Base-by-base conservation (phyloP, 2,329 filamentous ascomycete species). In the Aspergillus pseudoglaucus region DNA sequence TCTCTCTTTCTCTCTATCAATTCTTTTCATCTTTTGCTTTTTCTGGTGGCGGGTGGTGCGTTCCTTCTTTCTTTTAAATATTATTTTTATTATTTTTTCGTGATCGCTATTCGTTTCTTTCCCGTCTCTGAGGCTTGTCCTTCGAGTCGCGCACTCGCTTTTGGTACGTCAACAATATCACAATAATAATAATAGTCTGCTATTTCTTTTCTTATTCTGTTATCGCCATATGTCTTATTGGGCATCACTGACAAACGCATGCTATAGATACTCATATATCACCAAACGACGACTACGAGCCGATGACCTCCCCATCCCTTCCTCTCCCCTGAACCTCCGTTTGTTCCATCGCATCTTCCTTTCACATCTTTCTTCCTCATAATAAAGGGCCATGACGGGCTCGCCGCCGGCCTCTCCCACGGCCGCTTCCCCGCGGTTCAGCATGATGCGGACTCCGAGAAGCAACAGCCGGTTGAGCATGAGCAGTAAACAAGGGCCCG, bases 381-480 rank as follows among this genome's bases (percentile, higher is more conserved):
- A 53, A 41, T 10, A 53, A 55, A 53, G 53, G 46, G 53, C 49
- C 51, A 87, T 87, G 83, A 80, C 82, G 62, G 77, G 75, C 67
- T 87, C 85, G 68, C 85, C 84, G 69, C 85, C 85, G 65, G 77
- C 73, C 52, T 89, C 85, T 65, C 85, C 78, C 41, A 77, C 64
- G 71, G 75, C 63, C 51, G 57, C 61, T 47, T 73, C 79, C 56
- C 80, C 82, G 68, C 81, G 89, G 68, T 89, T 88, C 77, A 94
- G 88, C 65, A 84, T 94, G 75, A 81, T 90, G 62, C 83, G 85
- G 61, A 79, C 87, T 41, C 78, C 85, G 39, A 79, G 88, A 66
- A 93, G 88, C 66, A 87, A 78, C 58, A 95, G 89, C 72, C 87
- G 90, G 59, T 76, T 95, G 78, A 95, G 89, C 73, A 85, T 86